A percentile compares a stretch with the other conserved stretches of the same genome.
Evolutionary conservation across 2,329 filamentous ascomycete genomes (phyloP).

Genomic region (Diaporthe australafricana): DNA sequence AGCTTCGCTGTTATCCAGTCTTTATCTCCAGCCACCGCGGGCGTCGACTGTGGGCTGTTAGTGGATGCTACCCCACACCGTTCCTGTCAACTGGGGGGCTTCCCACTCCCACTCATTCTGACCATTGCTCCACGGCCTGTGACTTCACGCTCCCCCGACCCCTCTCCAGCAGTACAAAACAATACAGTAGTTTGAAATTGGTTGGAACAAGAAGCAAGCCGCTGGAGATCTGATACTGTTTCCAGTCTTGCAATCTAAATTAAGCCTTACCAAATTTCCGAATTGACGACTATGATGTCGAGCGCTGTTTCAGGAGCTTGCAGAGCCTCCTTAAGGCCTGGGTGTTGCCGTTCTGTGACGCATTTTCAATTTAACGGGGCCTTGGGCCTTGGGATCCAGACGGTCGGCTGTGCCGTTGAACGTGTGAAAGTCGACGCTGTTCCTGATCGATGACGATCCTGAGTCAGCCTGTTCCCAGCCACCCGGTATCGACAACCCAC

Average conservation of each 20-base stretch:
- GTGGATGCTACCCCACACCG: constrained; percentile 27
- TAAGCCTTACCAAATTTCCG: constrained; percentile 14
- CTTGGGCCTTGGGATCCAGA: not conserved
- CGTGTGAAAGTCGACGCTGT: not conserved
- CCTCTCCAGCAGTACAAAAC: not conserved
- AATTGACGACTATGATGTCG: constrained; percentile 9
- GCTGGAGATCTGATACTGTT: not conserved
- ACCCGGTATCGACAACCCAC: constrained; percentile 24
- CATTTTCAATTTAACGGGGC: constrained; percentile 17
- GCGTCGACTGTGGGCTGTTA: constrained; percentile 14
- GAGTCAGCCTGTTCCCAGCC: constrained; percentile 30
- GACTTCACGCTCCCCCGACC: constrained; percentile 15
- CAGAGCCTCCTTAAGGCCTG: constrained; percentile 16
- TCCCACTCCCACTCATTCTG: constrained; percentile 20
- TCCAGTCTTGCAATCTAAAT: not conserved
- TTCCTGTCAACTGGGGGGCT: constrained; percentile 6
- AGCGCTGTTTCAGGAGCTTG: constrained; percentile 14
- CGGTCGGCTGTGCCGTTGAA: constrained; percentile 15
- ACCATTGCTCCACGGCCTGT: constrained; percentile 9
- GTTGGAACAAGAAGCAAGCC: not conserved
- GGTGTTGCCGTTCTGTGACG: constrained; percentile 22
- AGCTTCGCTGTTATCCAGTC: constrained; percentile 19
- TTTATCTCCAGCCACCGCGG: constrained; percentile 30
- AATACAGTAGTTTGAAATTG: not conserved
- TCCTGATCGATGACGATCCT: constrained; percentile 14